Base-by-base conservation (phyloP, 2,329 filamentous ascomycete species). In the Fonsecaea nubica region DNA sequence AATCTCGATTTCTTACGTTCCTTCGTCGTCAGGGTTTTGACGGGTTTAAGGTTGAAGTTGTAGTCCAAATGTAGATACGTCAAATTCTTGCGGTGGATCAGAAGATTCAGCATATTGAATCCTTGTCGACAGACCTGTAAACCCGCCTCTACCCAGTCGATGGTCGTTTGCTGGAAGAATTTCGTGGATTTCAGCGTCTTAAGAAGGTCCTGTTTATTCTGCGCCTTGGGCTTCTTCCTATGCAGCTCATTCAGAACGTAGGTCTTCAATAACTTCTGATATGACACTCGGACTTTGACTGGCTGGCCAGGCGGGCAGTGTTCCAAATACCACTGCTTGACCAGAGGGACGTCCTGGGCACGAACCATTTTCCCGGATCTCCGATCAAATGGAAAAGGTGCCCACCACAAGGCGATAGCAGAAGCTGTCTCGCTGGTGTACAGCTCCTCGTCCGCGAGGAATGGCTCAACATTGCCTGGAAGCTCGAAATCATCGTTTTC, bases 1-100 rank as follows among this genome's bases (percentile, higher is more conserved):
- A 99, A 99, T 69, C 95, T 91, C 35, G 94, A 98, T 86, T 99
- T 99, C 84, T 99, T 99, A 74, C 95, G 91, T 83, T 99, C 95
- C 80, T 99, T 99, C 36, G 95, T 99, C 0, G 95, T 99, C 72
- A 99, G 80, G 0, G 95, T 99, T 84, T 99, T 99, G 78, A 99
- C 95, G 2, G 95, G 95, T 83, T 99, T 99, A 79, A 99, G 77
- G 79, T 99, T 99, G 84, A 99, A 99, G 80, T 99, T 99, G 84
- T 98, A 99, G 77, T 99, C 95, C 63, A 99, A 88, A 84, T 99
- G 96, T 63, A 99, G 86, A 76, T 99, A 99, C 0, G 95, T 99
- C 73, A 99, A 82, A 78, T 99, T 99, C 85, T 99, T 99, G 75
- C 95, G 90, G 77, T 99, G 95, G 72, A 99, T 99, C 72, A 99